These are phyloP conservation scores for Kokia cookei DNA, from an alignment of 441 rosid species.

Conservation along the genomic window DNA sequence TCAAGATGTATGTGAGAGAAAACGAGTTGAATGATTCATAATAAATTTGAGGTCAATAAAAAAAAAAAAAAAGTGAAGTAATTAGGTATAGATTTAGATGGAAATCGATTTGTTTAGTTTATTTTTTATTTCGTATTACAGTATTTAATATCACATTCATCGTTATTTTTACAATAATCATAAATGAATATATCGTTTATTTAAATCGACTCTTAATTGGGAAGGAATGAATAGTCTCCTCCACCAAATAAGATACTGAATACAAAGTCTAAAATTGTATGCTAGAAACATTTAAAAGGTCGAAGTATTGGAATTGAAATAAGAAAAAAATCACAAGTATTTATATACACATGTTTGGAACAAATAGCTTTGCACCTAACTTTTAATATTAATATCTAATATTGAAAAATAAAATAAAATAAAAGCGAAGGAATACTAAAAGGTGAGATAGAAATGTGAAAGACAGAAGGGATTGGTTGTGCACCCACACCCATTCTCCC, in stretches of 20 bases:
- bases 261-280: too few species aligned
- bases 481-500: conserved; percentile 6
- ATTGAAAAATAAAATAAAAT: neutral
- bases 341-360: neutral
- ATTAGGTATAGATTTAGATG: too few species aligned
- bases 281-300: neutral
- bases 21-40: neutral
- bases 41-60: too few species aligned
- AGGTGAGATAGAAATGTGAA: conserved; percentile 34
- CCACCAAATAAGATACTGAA: too few species aligned
- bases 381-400: neutral
- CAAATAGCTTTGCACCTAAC: conserved; percentile 12
- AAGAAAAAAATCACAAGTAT: neutral
- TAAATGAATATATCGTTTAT: too few species aligned
- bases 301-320: neutral
- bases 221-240: neutral
- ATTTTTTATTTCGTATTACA: too few species aligned
- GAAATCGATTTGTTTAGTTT: too few species aligned
- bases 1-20: neutral
- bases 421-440: neutral
- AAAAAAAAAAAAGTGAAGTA: too few species aligned
- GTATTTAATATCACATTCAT: too few species aligned
- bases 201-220: too few species aligned
- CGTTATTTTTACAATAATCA: too few species aligned
- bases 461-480: conserved; percentile 46